A percentile compares a stretch with the other conserved stretches of the same genome.
Conservation (phyloP, 2,329 filamentous ascomycete species). For the Trichophyton benhamiae region DNA sequence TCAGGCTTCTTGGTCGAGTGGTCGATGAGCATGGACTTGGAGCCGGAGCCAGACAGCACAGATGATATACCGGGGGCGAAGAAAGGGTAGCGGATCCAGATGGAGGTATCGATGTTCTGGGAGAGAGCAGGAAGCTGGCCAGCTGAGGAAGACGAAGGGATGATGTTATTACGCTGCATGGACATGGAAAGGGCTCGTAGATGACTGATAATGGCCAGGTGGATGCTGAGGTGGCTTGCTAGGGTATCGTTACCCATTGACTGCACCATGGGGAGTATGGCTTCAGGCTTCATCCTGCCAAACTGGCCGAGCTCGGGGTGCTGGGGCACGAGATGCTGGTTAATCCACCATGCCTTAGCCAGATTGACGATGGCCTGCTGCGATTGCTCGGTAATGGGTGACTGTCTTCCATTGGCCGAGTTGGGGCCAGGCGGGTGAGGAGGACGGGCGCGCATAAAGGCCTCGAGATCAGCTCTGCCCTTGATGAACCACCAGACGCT, state of each 20-base stretch:
- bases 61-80: constrained; percentile 60
- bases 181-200: constrained; percentile 65
- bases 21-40: constrained; percentile 35
- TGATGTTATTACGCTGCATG: constrained; percentile 70
- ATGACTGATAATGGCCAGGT: constrained; percentile 48
- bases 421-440: constrained; percentile 32
- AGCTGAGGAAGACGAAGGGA: constrained; percentile 55
- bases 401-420: constrained; percentile 37
- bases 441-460: constrained; percentile 51
- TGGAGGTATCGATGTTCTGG: constrained; percentile 64
- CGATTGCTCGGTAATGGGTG: constrained; percentile 31
- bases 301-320: constrained; percentile 31
- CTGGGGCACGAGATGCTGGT: constrained; percentile 28
- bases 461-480: constrained; percentile 64
- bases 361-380: constrained; percentile 78
- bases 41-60: constrained; percentile 51
- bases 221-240: constrained; percentile 37
- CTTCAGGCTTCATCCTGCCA: constrained; percentile 28
- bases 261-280: constrained; percentile 29
- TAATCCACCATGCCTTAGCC: constrained; percentile 78
- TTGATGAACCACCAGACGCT: constrained; percentile 83
- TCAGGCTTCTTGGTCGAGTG: constrained; percentile 31
- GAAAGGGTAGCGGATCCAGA: constrained; percentile 68
- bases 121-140: constrained; percentile 53
- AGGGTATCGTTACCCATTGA: constrained; percentile 35